Base-by-base conservation (phyloP, 2,329 filamentous ascomycete genomes). In the Coniochaeta hoffmannii region DNA sequence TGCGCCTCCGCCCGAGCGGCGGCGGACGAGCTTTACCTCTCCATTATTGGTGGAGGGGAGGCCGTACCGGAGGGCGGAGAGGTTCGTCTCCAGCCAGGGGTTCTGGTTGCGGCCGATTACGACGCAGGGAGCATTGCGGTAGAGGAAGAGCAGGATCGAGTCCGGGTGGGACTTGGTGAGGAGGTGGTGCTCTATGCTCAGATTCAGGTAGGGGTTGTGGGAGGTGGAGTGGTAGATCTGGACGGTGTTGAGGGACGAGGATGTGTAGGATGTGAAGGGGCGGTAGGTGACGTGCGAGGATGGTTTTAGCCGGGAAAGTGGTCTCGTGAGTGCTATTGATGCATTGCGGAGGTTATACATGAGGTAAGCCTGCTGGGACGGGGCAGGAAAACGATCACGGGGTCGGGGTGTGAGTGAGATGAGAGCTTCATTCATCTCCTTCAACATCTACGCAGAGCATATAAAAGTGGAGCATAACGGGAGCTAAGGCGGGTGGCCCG, bases 101-200 rank as follows among this genome's bases (percentile, higher is more conserved):
- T 99, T 99, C 74, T 99, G 94, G 69, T 99, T 99, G 58, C 94
- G 86, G 44, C 94, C 94, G 62, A 99, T 87, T 67, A 99, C 86
- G 57, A 99, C 81, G 68, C 89, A 91, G 1, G 93, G 91, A 35
- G 83, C 73, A 72, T 99, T 97, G 64, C 85, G 82, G 74, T 97
- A 99, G 53, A 97, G 81, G 56, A 97, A 88, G 1, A 97, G 81
- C 53, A 97, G 72, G 14, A 82, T 87, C 12, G 90, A 90, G 58
- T 88, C 81, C 7, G 83, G 76, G 1, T 86, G 81, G 0, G 87
- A 86, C 55, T 84, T 83, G 64, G 89, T 84, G 8, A 97, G 82
- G 30, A 99, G 85, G 69, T 89, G 87, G 69, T 97, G 90, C 75
- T 99, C 94, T 64, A 97, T 87, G 31, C 92, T 91, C 56, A 99